phyloP scores from a whole-genome alignment of 352 stramenopile species.

The Elongisporangium prolatum region DNA sequence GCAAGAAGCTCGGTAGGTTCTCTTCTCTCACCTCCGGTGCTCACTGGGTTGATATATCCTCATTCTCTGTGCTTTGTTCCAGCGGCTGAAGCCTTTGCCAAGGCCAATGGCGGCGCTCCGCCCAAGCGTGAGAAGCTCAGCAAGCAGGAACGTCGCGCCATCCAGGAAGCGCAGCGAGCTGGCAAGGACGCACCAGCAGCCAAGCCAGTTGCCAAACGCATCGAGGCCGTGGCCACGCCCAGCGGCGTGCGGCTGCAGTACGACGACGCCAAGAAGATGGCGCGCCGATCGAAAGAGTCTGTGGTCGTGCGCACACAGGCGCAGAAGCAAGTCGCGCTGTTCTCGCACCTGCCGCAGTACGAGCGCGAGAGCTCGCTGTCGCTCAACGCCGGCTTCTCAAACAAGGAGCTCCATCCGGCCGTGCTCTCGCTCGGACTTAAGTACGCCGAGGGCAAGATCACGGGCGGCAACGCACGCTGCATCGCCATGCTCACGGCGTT shows the following conservation, averaged over 20 bases:
- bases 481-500: slow-evolving; percentile 94
- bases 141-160: slow-evolving; percentile 90
- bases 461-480: slow-evolving; percentile 89
- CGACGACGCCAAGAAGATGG: slow-evolving; percentile 77
- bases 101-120: slow-evolving; percentile 16
- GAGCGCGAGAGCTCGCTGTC: slow-evolving; percentile 75
- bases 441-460: slow-evolving; percentile 88
- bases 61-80: neutral
- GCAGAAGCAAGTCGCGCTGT: slow-evolving; percentile 81
- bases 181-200: slow-evolving; percentile 46
- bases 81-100: slow-evolving; percentile 62
- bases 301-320: slow-evolving; percentile 69
- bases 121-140: slow-evolving; percentile 80
- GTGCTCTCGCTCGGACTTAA: slow-evolving; percentile 89
- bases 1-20: slow-evolving; percentile 49
- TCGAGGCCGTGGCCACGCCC: slow-evolving; percentile 16
- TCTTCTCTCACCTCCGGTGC: neutral
- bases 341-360: slow-evolving; percentile 83
- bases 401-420: slow-evolving; percentile 83
- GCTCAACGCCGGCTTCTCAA: slow-evolving; percentile 66
- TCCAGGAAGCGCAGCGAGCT: slow-evolving; percentile 89
- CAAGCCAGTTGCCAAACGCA: slow-evolving; percentile 35
- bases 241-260: slow-evolving; percentile 67
- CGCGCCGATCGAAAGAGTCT: slow-evolving; percentile 60
- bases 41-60: neutral